These are phyloP conservation scores for Gossypium schwendimanii DNA, from an alignment of 441 rosid species.

Conservation along the genomic window DNA sequence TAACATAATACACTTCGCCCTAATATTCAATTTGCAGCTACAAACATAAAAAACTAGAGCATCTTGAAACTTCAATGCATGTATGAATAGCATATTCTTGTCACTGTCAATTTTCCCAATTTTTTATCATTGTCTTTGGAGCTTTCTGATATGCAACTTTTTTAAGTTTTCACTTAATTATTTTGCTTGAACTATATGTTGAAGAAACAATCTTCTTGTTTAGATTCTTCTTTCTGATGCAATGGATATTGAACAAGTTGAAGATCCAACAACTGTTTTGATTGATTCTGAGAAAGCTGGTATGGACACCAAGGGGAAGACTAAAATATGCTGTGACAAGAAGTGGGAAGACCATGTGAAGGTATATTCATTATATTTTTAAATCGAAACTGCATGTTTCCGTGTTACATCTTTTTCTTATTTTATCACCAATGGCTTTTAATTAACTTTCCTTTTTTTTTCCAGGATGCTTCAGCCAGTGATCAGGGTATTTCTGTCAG, in stretches of 20 bases:
- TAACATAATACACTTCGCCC: neutral
- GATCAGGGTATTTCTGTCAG: conserved; percentile 20
- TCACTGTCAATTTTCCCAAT: neutral
- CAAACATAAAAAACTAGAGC: neutral
- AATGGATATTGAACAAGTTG: conserved; percentile 24
- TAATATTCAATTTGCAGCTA: neutral
- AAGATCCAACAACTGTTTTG: conserved; percentile 16
- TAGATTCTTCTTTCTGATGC: conserved; percentile 24
- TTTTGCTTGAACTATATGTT: conserved; percentile 3
- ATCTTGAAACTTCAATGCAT: neutral
- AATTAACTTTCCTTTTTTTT: neutral
- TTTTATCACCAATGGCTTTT: neutral
- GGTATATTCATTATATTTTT: conserved; percentile 15
- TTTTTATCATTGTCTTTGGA: neutral
- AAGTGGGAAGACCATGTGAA: conserved; percentile 14
- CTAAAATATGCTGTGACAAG: conserved; percentile 21
- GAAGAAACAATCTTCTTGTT: conserved; percentile 8
- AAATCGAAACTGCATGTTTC: neutral
- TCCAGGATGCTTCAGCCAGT: conserved; percentile 31
- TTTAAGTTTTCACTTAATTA: neutral
- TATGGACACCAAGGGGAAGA: conserved; percentile 33
- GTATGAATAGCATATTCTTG: neutral
- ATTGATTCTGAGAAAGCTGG: conserved; percentile 13
- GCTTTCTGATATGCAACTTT: neutral
- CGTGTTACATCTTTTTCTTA: neutral